Evolutionary conservation across 2,329 filamentous ascomycete genomes (phyloP), one percentile per base, ranked within the genome.

Genomic region (Alternaria brassicicola): DNA sequence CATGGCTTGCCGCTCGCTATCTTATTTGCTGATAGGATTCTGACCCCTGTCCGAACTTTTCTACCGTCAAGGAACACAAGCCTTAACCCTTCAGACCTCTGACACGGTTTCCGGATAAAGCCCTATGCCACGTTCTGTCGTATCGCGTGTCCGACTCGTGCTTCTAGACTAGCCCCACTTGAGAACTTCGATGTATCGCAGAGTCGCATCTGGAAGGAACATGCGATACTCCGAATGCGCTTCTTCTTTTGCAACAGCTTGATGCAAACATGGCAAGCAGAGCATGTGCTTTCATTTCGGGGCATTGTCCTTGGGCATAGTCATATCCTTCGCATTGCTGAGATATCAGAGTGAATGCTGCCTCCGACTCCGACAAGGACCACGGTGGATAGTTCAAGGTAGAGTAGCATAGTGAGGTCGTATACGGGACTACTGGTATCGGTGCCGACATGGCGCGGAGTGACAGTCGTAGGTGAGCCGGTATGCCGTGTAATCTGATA

Each of bases 1-100:
- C 38, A 28, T 49, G 63, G 61, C 49, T 59, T 59, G 35, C 51
- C 30, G 41, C 30, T 46, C 43, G 50, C 28, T 13, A 39, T 17
- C 12, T 50, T 13, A 64, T 58, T 63, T 55, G 62, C 35, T 19
- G 25, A 41, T 8, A 42, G 26, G 15, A 39, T 52, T n/a, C 17
- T 46, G 45, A 41, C 42, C 48, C 53, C 26, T 57, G 26, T 38
- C 30, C 6, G 15, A 41, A 42, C 7, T 15, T 38, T 4, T 43
- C 2, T 13, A 31, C 43, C 19, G 30, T 15, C 28, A 56, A 15
- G 33, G 19, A 30, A 42, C 17, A 39, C 17, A 39, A 52, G 47
- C 53, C 25, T 45, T 23, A 31, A 31, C 25, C 47, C 10, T 25
- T 25, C 31, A 25, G 15, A 15, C 6, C 17, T 28, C 35, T 38